Evolutionary conservation across 345 rosid genomes (phyloP), one percentile per base, ranked within the genome.

Genomic region (Salix caprea): DNA sequence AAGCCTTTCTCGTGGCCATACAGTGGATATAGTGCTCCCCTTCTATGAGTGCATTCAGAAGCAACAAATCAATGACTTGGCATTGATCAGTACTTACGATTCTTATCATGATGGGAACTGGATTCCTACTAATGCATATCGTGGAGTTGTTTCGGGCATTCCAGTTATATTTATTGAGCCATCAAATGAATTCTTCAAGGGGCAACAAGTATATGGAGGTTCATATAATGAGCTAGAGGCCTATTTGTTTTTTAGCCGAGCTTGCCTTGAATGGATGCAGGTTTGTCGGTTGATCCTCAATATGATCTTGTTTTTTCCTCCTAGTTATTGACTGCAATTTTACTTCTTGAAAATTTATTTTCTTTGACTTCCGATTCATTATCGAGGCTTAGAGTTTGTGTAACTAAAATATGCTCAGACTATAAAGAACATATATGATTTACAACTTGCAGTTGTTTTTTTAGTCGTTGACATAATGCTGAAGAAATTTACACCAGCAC

Each of bases 221-320:
- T 81, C 86, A 19, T 89, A 84, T 64, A 73, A 87, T 84, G 90
- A 89, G 78, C 75, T 87, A 62, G 90, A 89, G 78, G 91, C 91
- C 5, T 89, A 87, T 75, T 77, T 87, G 84, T 84, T 84, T 70
- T 85, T 87, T 76, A 87, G 86, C 72, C 85, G 91, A 40, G 90
- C 91, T 76, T 89, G 87, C 80, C 89, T 89, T 72, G 91, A 87
- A 67, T 85, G 91, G 90, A 85, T 87, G 91, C 90, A 89, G 86
- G 90, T 89, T 76, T 50, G 79, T 82, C 60, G 65, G 64, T 80
- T 71, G 56, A 50, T 50, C 13, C 6, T 26, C 2, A 11, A 1
- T 19, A 39, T 44, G 13, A 19, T 52, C 46, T 24, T 77, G 19
- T 68, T 32, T 54, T 23, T 24, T 15, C 34, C 76, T 54, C 44